phyloP scores from a whole-genome alignment of 1,284 basidiomycete genomes.

The Fomes fomentarius region DNA sequence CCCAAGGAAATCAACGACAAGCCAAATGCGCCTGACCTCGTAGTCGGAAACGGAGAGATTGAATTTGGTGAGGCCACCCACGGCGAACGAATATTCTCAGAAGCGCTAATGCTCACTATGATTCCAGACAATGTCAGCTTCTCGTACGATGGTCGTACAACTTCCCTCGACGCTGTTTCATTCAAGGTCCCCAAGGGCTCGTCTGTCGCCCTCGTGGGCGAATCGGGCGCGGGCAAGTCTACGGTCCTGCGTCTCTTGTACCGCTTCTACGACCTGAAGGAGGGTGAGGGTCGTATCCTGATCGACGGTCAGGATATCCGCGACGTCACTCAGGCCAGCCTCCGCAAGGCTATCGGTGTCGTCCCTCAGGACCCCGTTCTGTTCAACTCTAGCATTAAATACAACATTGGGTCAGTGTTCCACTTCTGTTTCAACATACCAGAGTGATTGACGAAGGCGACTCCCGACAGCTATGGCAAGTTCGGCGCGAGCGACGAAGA shows the following conservation, averaged over 20 bases:
- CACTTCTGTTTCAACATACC: background rate
- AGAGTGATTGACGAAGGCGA: background rate
- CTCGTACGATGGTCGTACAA: slow-evolving; percentile 78
- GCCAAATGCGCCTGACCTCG: slow-evolving; percentile 73
- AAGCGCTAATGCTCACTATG: slow-evolving; percentile 4
- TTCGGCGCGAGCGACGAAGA: slow-evolving; percentile 69
- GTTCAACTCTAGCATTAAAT: slow-evolving; percentile 80
- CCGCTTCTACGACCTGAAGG: slow-evolving; percentile 86
- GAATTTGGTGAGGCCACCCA: slow-evolving; percentile 70
- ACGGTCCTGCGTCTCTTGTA: slow-evolving; percentile 85
- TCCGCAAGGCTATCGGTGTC: slow-evolving; percentile 81
- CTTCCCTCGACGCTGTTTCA: slow-evolving; percentile 77
- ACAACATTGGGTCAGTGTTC: slow-evolving; percentile 68
- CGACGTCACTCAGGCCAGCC: slow-evolving; percentile 79
- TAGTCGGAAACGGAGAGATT: slow-evolving; percentile 77
- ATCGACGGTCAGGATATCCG: slow-evolving; percentile 88
- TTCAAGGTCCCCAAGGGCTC: slow-evolving; percentile 84
- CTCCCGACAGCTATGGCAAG: slow-evolving; percentile 62
- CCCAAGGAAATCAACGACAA: slow-evolving; percentile 83
- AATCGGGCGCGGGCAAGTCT: slow-evolving; percentile 82
- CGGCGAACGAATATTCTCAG: background rate
- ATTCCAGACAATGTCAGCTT: slow-evolving; percentile 75
- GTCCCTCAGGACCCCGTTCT: slow-evolving; percentile 85
- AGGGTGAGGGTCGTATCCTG: slow-evolving; percentile 72
- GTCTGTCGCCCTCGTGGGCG: slow-evolving; percentile 83